These are phyloP conservation scores for Isabelozyma heimii DNA, from an alignment of 805 yeast genomes.

Conservation along the genomic window DNA sequence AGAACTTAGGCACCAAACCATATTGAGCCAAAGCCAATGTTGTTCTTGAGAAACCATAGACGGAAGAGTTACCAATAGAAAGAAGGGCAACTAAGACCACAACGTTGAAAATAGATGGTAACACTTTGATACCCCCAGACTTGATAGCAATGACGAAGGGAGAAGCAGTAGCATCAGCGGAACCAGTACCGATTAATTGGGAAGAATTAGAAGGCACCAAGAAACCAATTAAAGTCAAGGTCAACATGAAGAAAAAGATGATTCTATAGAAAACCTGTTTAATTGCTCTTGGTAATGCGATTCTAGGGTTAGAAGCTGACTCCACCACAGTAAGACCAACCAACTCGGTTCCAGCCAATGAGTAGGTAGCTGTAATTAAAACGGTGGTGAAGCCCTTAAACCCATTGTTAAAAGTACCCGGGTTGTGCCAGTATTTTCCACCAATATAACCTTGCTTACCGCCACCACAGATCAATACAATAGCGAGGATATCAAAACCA, in stretches of 20 bases:
- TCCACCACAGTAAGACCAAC: constrained; percentile 40
- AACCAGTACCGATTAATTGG: constrained; percentile 19
- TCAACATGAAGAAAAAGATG: constrained; percentile 37
- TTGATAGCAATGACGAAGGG: constrained; percentile 44
- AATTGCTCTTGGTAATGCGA: constrained; percentile 39
- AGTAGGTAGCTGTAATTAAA: constrained; percentile 39
- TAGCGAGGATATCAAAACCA: constrained; percentile 40
- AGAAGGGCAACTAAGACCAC: constrained; percentile 39
- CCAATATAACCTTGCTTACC: constrained; percentile 39
- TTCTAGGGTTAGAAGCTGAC: constrained; percentile 36
- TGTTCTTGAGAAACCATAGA: constrained; percentile 43
- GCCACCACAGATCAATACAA: constrained; percentile 41
- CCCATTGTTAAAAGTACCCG: constrained; percentile 40
- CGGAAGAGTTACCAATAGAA: constrained; percentile 43
- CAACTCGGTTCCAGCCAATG: constrained; percentile 43
- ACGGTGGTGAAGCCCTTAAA: constrained; percentile 39
- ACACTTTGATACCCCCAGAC: constrained; percentile 37
- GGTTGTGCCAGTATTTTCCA: constrained; percentile 33
- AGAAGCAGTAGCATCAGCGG: constrained; percentile 31
- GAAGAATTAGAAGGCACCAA: constrained; percentile 32
- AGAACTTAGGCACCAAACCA: constrained; percentile 35
- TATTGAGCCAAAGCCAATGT: constrained; percentile 38
- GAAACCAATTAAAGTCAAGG: constrained; percentile 38
- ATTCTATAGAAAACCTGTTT: constrained; percentile 44
- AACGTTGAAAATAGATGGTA: constrained; percentile 43